Conservation (phyloP, 2,329 filamentous ascomycete species). For the Tolypocladium ophioglossoides region DNA sequence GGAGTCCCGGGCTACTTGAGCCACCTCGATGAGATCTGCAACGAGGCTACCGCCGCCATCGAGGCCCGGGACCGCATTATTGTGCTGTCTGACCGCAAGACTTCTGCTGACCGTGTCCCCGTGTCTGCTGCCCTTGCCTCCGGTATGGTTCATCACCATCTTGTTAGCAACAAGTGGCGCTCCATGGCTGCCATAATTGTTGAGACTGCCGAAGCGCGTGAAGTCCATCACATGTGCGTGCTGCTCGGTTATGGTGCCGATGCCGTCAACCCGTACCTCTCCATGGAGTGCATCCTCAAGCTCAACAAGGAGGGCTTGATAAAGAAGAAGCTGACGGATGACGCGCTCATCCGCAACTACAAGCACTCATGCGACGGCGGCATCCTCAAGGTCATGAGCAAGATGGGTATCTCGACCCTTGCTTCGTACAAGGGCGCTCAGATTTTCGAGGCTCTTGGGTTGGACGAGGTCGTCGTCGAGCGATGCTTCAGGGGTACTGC, state of each 20-base stretch:
- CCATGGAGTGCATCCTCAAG: constrained; percentile 95
- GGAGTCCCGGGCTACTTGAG: constrained; percentile 77
- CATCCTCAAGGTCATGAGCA: constrained; percentile 97
- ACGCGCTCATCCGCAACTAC: constrained; percentile 86
- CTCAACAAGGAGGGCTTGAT: constrained; percentile 89
- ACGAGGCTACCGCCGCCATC: constrained; percentile 74
- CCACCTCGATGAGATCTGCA: constrained; percentile 80
- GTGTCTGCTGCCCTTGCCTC: constrained; percentile 82
- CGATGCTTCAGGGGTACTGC: constrained; percentile 92
- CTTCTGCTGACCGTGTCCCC: constrained; percentile 69
- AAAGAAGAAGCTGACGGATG: constrained; percentile 74
- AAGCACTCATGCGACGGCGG: constrained; percentile 93
- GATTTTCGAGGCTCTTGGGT: constrained; percentile 91
- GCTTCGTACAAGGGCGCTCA: constrained; percentile 96
- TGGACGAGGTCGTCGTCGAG: constrained; percentile 86
- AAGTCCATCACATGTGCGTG: constrained; percentile 99
- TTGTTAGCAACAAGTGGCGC: constrained; percentile 93
- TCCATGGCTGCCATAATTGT: constrained; percentile 78
- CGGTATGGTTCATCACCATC: constrained; percentile 88
- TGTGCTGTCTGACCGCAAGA: constrained; percentile 80
- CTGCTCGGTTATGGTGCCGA: constrained; percentile 91
- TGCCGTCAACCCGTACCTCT: constrained; percentile 87
- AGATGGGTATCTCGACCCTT: constrained; percentile 97
- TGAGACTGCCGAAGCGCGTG: constrained; percentile 89
- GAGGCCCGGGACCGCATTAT: constrained; percentile 76